phyloP scores from a whole-genome alignment of 2,329 filamentous ascomycete genomes.

The Plenodomus lindquistii region DNA sequence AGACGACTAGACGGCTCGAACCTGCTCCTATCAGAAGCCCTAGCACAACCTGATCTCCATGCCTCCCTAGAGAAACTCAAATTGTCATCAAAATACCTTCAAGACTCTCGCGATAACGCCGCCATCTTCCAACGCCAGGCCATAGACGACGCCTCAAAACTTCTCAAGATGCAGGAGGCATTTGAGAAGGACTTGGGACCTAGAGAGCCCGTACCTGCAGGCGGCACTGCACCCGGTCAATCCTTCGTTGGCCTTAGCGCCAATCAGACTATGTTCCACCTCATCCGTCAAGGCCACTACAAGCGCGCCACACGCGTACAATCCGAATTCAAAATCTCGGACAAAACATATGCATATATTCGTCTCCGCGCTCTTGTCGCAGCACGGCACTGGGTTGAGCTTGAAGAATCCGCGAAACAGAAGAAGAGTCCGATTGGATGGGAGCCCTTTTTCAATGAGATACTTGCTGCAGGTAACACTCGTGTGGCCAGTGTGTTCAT shows the following conservation, averaged over 20 bases:
- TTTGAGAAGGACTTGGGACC: constrained; percentile 79
- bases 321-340: constrained; percentile 88
- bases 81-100: constrained; percentile 79
- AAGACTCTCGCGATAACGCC: constrained; percentile 78
- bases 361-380: constrained; percentile 86
- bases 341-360: constrained; percentile 87
- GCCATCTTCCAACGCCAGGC: constrained; percentile 72
- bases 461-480: constrained; percentile 85
- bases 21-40: constrained; percentile 81
- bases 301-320: constrained; percentile 87
- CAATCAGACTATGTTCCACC: constrained; percentile 89
- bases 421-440: constrained; percentile 93
- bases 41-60: constrained; percentile 70
- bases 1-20: constrained; percentile 84
- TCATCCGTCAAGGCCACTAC: constrained; percentile 79
- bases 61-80: constrained; percentile 83
- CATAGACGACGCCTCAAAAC: constrained; percentile 76
- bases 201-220: constrained; percentile 49
- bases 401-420: constrained; percentile 79
- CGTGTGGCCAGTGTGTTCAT: constrained; percentile 83
- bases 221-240: constrained; percentile 23
- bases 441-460: constrained; percentile 95
- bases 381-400: constrained; percentile 87
- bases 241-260: constrained; percentile 81
- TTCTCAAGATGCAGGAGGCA: constrained; percentile 83